These are phyloP conservation scores for Kodamaea jinghongensis DNA, from an alignment of 805 yeast species.

Conservation along the genomic window DNA sequence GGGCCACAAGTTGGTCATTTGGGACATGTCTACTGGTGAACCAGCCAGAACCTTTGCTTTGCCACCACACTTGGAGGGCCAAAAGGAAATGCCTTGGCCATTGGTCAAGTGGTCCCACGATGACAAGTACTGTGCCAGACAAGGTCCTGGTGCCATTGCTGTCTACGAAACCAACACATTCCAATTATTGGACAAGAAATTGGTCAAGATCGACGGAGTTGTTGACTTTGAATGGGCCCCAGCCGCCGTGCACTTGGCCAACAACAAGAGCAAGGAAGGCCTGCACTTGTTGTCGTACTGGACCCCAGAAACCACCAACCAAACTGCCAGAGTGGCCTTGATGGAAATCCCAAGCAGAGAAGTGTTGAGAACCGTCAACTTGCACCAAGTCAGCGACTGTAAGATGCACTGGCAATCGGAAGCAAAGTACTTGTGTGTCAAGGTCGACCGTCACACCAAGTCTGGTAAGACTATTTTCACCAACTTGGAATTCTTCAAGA, in stretches of 20 bases:
- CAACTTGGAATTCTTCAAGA: constrained; percentile 86
- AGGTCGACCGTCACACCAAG: constrained; percentile 95
- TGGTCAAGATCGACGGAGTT: constrained; percentile 78
- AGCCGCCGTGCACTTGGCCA: constrained; percentile 67
- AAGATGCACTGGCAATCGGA: constrained; percentile 92
- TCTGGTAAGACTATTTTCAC: constrained; percentile 89
- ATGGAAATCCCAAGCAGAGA: constrained; percentile 83
- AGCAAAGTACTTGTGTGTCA: constrained; percentile 81
- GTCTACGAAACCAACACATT: constrained; percentile 80
- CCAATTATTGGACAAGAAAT: constrained; percentile 81
- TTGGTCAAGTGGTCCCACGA: constrained; percentile 93
- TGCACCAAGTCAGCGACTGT: constrained; percentile 92
- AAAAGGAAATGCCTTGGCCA: constrained; percentile 88
- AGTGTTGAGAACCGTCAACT: constrained; percentile 84
- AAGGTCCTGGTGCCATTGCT: constrained; percentile 89
- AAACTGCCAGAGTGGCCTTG: constrained; percentile 90
- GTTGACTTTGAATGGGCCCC: constrained; percentile 96
- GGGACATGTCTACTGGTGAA: constrained; percentile 84
- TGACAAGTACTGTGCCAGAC: constrained; percentile 91
- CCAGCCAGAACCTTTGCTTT: constrained; percentile 89
- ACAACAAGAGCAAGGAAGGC: constrained; percentile 49
- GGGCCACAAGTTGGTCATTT: constrained; percentile 90
- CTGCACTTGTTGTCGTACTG: constrained; percentile 82
- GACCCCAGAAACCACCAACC: constrained; percentile 93
- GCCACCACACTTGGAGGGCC: constrained; percentile 66